Evolutionary conservation across 1,139 yeast genomes (phyloP), one percentile per base, ranked within the genome.

Genomic region (Pichia sp.): DNA sequence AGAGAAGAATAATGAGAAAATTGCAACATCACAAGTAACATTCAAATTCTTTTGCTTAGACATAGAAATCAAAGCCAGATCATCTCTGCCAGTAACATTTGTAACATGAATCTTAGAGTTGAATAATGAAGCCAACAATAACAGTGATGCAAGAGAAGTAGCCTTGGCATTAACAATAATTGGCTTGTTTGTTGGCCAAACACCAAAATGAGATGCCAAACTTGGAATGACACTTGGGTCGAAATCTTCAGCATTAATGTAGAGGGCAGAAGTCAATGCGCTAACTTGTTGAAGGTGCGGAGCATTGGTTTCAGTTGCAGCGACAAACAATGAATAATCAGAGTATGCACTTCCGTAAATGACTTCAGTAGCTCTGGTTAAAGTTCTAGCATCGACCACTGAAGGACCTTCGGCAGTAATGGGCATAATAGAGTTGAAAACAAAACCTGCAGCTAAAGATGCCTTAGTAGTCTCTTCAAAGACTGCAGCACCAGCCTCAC

Each of bases 131-230:
- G 98, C 97, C 73, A 93, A 77, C 68, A 93, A 79, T 69, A 93
- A 76, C 53, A 92, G 87, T 6, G 97, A 87, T 24, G 99, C 98
- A 67, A 93, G 78, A 67, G 90, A 95, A 48, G 97, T 88, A 33
- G 95, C 84, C 70, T 83, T 85, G 49, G 98, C 97, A 73, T 93
- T 97, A 49, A 97, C 90, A 62, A 92, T 80, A 61, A 93, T 87
- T 60, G 95, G 95, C 75, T 90, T 91, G 67, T 73, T 73, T 54
- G 78, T 76, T 54, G 97, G 97, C 97, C 97, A 92, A 48, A 83
- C 75, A 60, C 85, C 81, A 64, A 91, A 85, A 65, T 90, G 95
- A 45, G 87, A 79, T 43, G 96, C 83, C 50, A 90, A 85, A 38
- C 87, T 77, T 29, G 92, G 80, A 53, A 92, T 89, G 67, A 85